Evolutionary conservation across 805 yeast species (phyloP).

Genomic region (Lipomyces mesembrius): DNA sequence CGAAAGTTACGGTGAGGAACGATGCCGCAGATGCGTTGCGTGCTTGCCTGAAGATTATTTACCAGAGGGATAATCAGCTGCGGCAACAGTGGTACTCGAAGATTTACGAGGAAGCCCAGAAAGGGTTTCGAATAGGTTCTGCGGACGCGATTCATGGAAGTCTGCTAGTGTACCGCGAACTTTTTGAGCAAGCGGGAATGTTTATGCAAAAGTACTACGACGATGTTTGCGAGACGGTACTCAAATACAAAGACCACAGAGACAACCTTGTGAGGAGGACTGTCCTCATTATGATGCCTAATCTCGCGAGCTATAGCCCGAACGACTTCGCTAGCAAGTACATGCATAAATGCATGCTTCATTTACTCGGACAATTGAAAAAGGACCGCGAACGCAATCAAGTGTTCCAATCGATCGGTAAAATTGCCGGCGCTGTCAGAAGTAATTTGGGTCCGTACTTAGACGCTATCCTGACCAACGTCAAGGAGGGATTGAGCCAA

Average conservation of each 20-base stretch:
- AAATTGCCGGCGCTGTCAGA: conserved; percentile 75
- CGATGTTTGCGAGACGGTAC: conserved; percentile 74
- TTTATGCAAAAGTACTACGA: conserved; percentile 73
- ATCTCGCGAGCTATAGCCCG: conserved; percentile 77
- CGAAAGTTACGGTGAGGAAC: conserved; percentile 69
- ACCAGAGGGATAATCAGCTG: conserved; percentile 72
- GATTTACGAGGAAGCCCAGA: conserved; percentile 68
- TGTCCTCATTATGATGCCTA: conserved; percentile 81
- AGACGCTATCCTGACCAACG: conserved; percentile 82
- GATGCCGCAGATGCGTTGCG: conserved; percentile 85
- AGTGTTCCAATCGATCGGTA: conserved; percentile 80
- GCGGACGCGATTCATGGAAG: conserved; percentile 87
- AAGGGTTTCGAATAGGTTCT: conserved; percentile 54
- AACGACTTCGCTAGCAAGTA: conserved; percentile 76
- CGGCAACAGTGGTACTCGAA: conserved; percentile 76
- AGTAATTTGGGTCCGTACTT: conserved; percentile 84
- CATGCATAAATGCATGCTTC: conserved; percentile 75
- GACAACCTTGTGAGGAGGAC: conserved; percentile 77
- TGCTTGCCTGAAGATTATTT: conserved; percentile 75
- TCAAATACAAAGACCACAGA: conserved; percentile 76
- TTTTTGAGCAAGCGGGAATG: conserved; percentile 71
- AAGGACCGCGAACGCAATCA: conserved; percentile 76
- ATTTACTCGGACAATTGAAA: conserved; percentile 77
- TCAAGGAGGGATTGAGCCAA: conserved; percentile 75
- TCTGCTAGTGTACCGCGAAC: conserved; percentile 76